Conservation (phyloP, 2,329 filamentous ascomycete genomes). For the Ophiocordyceps polyrhachis-furcata region DNA sequence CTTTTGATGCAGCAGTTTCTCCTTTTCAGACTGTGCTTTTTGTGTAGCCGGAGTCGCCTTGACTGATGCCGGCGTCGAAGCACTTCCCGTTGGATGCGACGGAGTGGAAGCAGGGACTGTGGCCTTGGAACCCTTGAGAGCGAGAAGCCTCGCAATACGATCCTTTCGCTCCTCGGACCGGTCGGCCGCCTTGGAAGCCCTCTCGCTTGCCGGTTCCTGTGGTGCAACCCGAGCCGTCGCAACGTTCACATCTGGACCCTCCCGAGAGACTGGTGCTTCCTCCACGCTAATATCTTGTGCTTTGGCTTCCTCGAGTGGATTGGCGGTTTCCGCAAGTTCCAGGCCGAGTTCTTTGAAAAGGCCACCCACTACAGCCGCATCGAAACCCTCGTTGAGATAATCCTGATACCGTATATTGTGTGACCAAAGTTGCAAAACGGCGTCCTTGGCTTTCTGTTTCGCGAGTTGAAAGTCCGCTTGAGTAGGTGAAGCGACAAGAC, state of each 20-base stretch:
- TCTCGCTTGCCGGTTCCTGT: neutral
- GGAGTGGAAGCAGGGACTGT: slow-evolving; percentile 6
- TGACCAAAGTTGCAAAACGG: slow-evolving; percentile 44
- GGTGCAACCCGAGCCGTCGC: neutral
- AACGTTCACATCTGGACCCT: neutral
- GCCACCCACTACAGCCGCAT: slow-evolving; percentile 38
- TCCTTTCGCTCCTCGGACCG: slow-evolving; percentile 50
- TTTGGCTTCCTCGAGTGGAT: neutral
- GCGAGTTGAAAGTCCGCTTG: slow-evolving; percentile 12
- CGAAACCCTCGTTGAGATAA: slow-evolving; percentile 55
- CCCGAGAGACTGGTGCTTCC: neutral
- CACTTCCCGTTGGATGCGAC: slow-evolving; percentile 1
- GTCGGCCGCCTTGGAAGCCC: slow-evolving; percentile 4
- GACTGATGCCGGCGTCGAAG: slow-evolving; percentile 1
- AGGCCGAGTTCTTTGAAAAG: slow-evolving; percentile 55
- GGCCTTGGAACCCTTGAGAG: slow-evolving; percentile 46
- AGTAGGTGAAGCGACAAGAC: neutral
- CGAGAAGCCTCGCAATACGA: slow-evolving; percentile 56
- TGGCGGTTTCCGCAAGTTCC: slow-evolving; percentile 13
- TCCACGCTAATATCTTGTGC: neutral
- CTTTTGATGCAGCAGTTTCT: slow-evolving; percentile 54
- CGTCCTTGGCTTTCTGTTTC: slow-evolving; percentile 43
- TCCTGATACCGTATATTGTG: slow-evolving; percentile 56
- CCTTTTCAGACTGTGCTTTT: slow-evolving; percentile 42
- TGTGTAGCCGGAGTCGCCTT: slow-evolving; percentile 9